These are phyloP conservation scores for Hura crepitans DNA, from an alignment of 441 rosid genomes.

Conservation along the genomic window DNA sequence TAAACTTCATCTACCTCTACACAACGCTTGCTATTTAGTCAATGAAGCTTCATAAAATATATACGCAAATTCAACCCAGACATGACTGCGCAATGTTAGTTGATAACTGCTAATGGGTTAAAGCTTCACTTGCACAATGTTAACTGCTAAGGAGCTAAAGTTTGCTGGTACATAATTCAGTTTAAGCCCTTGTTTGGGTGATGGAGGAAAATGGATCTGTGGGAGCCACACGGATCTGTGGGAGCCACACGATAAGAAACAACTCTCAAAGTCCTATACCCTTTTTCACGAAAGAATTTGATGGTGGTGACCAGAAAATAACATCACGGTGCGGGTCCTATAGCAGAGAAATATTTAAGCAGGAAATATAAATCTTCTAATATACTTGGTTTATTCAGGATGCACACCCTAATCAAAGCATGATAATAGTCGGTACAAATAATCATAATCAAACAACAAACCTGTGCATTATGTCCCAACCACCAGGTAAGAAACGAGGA, in stretches of 20 bases:
- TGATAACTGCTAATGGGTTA: no score
- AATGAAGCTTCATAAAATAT: neutral
- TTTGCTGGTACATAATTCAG: neutral
- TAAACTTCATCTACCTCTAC: neutral
- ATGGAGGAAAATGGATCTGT: neutral
- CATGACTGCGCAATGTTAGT: neutral
- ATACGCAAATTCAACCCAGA: neutral
- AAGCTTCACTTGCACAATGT: neutral
- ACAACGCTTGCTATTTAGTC: no score
- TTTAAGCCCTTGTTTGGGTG: neutral
- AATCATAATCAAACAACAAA: conserved; percentile 22
- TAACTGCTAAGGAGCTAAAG: no score
- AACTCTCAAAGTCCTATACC: no score
- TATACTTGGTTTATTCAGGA: neutral
- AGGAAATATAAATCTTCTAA: neutral
- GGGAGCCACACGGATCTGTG: no score
- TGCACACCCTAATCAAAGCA: neutral
- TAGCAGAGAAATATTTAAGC: neutral
- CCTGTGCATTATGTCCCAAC: conserved; percentile 90
- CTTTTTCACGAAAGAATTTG: neutral
- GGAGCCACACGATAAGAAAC: no score
- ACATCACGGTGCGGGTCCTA: neutral
- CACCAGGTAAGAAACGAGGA: conserved; percentile 83
- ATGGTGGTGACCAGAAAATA: neutral
- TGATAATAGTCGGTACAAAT: no score